Percentiles rank a stretch among this genome's conserved stretches.
These are phyloP conservation scores for Rosa chinensis DNA, from an alignment of 306 rosid genomes.

Conservation along the genomic window DNA sequence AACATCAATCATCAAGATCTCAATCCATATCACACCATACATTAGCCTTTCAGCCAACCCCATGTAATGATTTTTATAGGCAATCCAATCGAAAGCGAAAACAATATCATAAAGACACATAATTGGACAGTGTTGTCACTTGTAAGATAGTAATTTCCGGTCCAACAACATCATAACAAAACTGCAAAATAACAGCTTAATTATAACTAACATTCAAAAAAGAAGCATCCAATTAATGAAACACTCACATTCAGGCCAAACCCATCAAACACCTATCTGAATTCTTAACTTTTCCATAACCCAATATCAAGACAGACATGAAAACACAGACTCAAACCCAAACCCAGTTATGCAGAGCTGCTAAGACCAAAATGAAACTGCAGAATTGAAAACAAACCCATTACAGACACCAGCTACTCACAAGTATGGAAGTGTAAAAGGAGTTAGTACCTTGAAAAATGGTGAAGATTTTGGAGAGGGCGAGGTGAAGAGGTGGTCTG, in stretches of 20 bases:
- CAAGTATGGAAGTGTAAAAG: not conserved
- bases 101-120: not conserved
- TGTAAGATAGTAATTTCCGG: not conserved
- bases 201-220: not conserved
- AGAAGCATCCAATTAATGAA: not conserved
- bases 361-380: not conserved
- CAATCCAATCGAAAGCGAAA: not conserved
- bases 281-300: not conserved
- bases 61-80: not conserved
- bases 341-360: not conserved
- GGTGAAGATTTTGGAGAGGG: constrained; percentile 13
- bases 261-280: not conserved
- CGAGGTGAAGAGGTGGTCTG: constrained; percentile 18
- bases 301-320: not conserved
- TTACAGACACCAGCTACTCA: constrained; percentile 7
- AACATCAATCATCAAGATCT: not conserved
- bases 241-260: not conserved
- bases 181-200: not conserved
- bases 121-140: not conserved
- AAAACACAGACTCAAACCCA: not conserved
- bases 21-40: not conserved
- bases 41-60: not conserved
- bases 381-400: not conserved
- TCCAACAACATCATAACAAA: not conserved
- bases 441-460: constrained; percentile 37